Base-by-base conservation (phyloP, 495 filamentous ascomycete genomes). In the Xylaria castorea region DNA sequence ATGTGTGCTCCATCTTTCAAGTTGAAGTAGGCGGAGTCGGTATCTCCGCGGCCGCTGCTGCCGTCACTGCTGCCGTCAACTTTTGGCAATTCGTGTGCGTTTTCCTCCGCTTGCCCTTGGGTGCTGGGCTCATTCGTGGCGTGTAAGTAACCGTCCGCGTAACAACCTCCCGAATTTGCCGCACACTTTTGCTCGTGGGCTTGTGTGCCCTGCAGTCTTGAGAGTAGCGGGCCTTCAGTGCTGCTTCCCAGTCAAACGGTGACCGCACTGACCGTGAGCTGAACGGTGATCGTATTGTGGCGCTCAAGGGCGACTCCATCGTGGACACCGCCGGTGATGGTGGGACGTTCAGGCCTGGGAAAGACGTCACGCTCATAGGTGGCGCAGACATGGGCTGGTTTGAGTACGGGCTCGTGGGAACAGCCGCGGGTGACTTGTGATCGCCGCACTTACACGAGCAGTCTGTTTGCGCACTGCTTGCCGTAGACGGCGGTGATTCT, bases 91-190 rank as follows among this genome's bases (percentile, higher is more conserved):
- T 76, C n/a, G 74, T 9, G 55, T 80, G 78, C 62, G 76, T 76
- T 82, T 91, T 91, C 80, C 92, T 88, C 81, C 90, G 83, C 86
- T 93, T 93, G 70, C 92, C 92, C 76, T 93, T 92, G 48, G 92
- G 92, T 64, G 92, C 91, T 20, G 91, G 90, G 16, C 83, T 87
- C 89, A 92, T 91, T 68, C 85, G 75, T 61, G 90, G 90, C 34
- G 89, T 91, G 79, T 92, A 92, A 8, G 92, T 94, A 62, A 94
- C 91, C 20, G 92, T 93, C 66, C 92, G 85, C 42, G 91, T 94
- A 53, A 94, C 90, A 5, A 93, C 90, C 78, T 94, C 90, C 34
- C 89, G 83, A 66, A 92, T 87, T 60, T 88, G 86, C 44, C 86
- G 83, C 70, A 88, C 83, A 72, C 82, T 88, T 18, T 87, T 84